Percentiles rank a stretch among this genome's conserved stretches.
Evolutionary conservation across 1,139 yeast genomes (phyloP).

Genomic region (Insectozyma bohioensis): DNA sequence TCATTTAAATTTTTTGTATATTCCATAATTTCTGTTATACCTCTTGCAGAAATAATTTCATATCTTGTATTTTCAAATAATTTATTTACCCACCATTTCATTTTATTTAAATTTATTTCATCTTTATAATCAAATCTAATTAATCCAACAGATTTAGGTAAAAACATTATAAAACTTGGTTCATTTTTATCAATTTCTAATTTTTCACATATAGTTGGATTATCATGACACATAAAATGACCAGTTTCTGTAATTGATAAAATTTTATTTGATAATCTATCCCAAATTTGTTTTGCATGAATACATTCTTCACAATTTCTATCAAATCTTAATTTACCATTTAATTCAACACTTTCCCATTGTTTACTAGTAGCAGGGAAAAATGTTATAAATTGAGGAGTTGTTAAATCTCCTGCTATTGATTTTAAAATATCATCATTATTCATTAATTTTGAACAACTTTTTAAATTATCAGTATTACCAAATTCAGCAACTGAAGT

Average conservation of each 20-base stretch:
- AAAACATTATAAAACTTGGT: conserved; percentile 38
- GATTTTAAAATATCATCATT: conserved; percentile 37
- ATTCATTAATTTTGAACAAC: conserved; percentile 32
- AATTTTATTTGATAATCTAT: conserved; percentile 50
- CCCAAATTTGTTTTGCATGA: conserved; percentile 57
- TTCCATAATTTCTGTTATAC: conserved; percentile 42
- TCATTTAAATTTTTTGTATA: conserved; percentile 33
- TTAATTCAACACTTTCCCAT: conserved; percentile 35
- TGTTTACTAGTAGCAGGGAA: conserved; percentile 57
- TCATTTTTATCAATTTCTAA: conserved; percentile 37
- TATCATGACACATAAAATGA: conserved; percentile 58
- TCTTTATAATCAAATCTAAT: conserved; percentile 38
- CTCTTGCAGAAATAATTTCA: conserved; percentile 38
- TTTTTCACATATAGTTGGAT: conserved; percentile 49
- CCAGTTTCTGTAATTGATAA: conserved; percentile 45
- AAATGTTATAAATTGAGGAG: conserved; percentile 59
- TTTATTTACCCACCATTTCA: conserved; percentile 35
- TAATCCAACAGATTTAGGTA: conserved; percentile 38
- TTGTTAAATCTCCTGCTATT: conserved; percentile 46
- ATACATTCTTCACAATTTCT: conserved; percentile 48
- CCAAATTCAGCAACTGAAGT: conserved; percentile 50
- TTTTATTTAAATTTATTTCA: conserved; percentile 20
- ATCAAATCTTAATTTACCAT: conserved; percentile 35
- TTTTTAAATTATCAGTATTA: conserved; percentile 33
- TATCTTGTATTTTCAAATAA: conserved; percentile 37